Conservation (phyloP, 1,284 basidiomycete species). For the Cerrena zonata region DNA sequence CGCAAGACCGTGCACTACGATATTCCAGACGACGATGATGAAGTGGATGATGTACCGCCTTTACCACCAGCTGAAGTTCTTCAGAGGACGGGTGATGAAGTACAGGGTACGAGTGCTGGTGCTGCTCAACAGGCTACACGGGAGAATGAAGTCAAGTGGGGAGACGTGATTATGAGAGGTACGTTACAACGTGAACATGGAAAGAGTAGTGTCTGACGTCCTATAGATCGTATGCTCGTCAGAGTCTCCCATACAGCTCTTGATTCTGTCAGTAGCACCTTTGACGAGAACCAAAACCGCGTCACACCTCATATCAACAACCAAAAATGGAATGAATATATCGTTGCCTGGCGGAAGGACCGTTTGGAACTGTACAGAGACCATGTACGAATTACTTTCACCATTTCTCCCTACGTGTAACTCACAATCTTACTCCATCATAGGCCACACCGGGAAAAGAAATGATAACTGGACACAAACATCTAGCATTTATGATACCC, state of each 20-base stretch:
- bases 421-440: constrained; percentile 7
- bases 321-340: constrained; percentile 69
- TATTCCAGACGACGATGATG: constrained; percentile 10
- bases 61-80: constrained; percentile 57
- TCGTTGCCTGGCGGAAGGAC: constrained; percentile 74
- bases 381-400: constrained; percentile 46
- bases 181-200: too few species aligned
- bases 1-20: constrained; percentile 31
- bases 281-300: constrained; percentile 66
- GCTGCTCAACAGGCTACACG: constrained; percentile 34
- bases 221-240: constrained; percentile 77
- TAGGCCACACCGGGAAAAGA: constrained; percentile 61
- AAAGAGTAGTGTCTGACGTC: not conserved
- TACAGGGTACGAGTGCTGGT: constrained; percentile 58
- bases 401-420: not conserved
- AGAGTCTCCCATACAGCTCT: constrained; percentile 58
- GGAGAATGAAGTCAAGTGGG: constrained; percentile 28
- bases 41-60: constrained; percentile 28
- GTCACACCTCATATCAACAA: constrained; percentile 56
- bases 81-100: constrained; percentile 42
- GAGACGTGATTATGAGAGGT: constrained; percentile 64
- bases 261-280: constrained; percentile 45
- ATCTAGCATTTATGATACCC: constrained; percentile 66
- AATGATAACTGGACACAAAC: constrained; percentile 58
- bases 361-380: constrained; percentile 75